Conservation (phyloP, 163 green algal genomes). For the Chloromonas sp. region DNA sequence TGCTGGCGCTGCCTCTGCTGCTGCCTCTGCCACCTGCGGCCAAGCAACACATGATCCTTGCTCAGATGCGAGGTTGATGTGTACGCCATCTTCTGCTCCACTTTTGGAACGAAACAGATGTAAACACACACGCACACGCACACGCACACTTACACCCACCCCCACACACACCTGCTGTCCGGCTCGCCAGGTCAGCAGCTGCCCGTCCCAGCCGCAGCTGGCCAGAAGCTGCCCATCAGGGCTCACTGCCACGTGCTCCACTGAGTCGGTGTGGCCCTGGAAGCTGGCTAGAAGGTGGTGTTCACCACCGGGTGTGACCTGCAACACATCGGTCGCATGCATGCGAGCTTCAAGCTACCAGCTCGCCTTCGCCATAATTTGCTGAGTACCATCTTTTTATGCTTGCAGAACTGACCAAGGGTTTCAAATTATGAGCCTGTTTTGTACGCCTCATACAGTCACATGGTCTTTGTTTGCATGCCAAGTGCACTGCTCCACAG, state of each 20-base stretch:
- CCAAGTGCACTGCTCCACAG: too few species aligned
- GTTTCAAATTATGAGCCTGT: too few species aligned
- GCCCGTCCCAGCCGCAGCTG: conserved; percentile 58
- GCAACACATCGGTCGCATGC: background rate
- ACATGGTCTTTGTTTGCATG: too few species aligned
- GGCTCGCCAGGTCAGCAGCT: conserved; percentile 51
- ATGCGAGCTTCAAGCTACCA: background rate
- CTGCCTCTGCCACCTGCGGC: conserved; percentile 17
- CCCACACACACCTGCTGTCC: conserved; percentile 23
- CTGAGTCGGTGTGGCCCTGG: conserved; percentile 50
- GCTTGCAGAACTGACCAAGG: too few species aligned
- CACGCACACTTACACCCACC: background rate
- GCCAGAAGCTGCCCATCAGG: conserved; percentile 33
- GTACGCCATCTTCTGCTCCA: too few species aligned
- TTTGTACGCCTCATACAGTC: too few species aligned
- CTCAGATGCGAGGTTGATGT: too few species aligned
- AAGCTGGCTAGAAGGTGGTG: conserved; percentile 36
- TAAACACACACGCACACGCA: background rate
- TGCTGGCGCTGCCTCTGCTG: conserved; percentile 10
- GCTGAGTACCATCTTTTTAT: too few species aligned
- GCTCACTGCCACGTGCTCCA: conserved; percentile 45
- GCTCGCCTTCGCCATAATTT: too few species aligned
- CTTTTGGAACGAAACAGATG: too few species aligned
- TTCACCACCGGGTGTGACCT: too few species aligned
- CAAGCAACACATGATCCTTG: background rate